Conservation (phyloP, 1,284 basidiomycete genomes). For the Leccinum pachyderme region DNA sequence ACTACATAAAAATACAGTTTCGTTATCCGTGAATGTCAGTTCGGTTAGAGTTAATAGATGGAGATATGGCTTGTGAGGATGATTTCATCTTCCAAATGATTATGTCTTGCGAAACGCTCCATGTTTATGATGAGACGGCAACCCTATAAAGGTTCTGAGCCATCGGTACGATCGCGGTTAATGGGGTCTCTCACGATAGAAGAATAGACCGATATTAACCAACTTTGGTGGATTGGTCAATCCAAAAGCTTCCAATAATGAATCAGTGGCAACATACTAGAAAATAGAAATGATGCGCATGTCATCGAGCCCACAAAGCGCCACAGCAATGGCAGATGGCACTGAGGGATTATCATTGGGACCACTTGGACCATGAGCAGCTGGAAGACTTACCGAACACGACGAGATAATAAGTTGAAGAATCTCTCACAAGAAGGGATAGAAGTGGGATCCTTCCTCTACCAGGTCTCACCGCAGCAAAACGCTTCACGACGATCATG, state of each 20-base stretch:
- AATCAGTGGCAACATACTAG: slow-evolving; percentile 8
- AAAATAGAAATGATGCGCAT: neutral
- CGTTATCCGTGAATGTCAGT: neutral
- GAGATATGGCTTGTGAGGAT: slow-evolving; percentile 14
- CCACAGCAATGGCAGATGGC: neutral
- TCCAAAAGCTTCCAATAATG: neutral
- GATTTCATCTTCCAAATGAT: slow-evolving; percentile 8
- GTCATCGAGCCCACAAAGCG: slow-evolving; percentile 6
- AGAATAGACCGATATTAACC: slow-evolving; percentile 13
- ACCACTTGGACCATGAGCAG: neutral
- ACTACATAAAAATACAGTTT: neutral
- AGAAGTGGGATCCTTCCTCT: slow-evolving; percentile 17
- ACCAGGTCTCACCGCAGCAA: neutral
- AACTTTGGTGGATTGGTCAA: slow-evolving; percentile 10
- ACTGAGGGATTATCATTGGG: slow-evolving; percentile 2
- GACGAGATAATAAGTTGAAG: slow-evolving; percentile 7
- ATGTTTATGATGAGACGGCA: slow-evolving; percentile 18
- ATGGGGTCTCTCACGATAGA: slow-evolving; percentile 9
- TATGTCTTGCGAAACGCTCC: slow-evolving; percentile 13
- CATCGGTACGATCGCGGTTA: neutral
- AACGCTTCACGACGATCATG: slow-evolving; percentile 12
- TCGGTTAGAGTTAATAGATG: slow-evolving; percentile 3
- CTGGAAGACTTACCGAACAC: slow-evolving; percentile 15
- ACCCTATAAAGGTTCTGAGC: slow-evolving; percentile 12
- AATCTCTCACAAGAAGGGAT: slow-evolving; percentile 21